These are phyloP conservation scores for Prunus padus DNA, from an alignment of 306 rosid genomes.

Conservation along the genomic window DNA sequence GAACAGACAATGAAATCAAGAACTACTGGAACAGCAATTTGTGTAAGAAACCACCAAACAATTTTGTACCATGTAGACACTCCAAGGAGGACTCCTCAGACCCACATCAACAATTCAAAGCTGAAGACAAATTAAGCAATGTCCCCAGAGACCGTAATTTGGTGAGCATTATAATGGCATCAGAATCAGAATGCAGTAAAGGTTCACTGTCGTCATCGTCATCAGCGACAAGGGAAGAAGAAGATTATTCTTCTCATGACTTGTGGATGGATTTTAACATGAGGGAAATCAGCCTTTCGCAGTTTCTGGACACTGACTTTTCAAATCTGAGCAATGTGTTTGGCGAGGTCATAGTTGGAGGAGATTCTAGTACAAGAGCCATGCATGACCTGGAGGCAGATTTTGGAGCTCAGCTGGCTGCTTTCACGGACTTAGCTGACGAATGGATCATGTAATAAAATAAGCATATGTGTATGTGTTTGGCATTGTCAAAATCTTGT, in stretches of 20 bases:
- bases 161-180: no score
- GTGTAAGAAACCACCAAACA: background rate
- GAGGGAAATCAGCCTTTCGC: slow-evolving; percentile 12
- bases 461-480: background rate
- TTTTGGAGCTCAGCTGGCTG: background rate
- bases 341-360: background rate
- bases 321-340: background rate
- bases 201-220: background rate
- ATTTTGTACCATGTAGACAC: background rate
- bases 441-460: background rate
- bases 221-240: background rate
- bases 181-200: background rate
- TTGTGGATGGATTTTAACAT: slow-evolving; percentile 8
- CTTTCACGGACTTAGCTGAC: background rate
- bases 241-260: background rate
- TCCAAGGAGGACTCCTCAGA: background rate
- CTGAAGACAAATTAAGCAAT: background rate
- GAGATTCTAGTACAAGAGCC: background rate
- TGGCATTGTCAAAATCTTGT: background rate
- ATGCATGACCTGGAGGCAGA: background rate
- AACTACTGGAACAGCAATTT: slow-evolving; percentile 38
- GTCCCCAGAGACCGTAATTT: background rate
- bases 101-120: background rate
- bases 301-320: slow-evolving; percentile 18
- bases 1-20: slow-evolving; percentile 46